Evolutionary conservation across 1,284 basidiomycete species (phyloP), one percentile per base, ranked within the genome.

Genomic region (Albatrellus sp.): DNA sequence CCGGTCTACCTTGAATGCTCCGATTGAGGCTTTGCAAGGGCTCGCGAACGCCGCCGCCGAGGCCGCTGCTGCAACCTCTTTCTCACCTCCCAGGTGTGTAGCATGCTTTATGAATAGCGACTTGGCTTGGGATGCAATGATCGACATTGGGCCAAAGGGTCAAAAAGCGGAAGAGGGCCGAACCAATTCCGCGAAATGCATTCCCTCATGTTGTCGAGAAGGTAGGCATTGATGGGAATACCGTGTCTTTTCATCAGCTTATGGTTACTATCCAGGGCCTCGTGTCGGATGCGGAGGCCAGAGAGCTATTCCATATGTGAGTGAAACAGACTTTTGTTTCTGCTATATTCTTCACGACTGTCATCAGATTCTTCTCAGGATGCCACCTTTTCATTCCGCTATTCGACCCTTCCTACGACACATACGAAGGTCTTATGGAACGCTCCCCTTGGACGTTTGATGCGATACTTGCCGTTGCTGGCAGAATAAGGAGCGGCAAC

Each of bases 301-400:
- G 81, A 57, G 84, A 88, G 57, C 70, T 89, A 46, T 87, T 80
- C 62, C 80, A 86, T 62, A 87, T 89, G 83, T 86, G 64, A 60
- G 65, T 47, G 13, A 17, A 12, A 47, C 43, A 16, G 40, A 41
- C 2, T 40, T 17, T 11, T 13, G 10, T 41, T 30, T 40, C 31
- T 5, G 42, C 42, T 44, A 48, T 34, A 54, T 52, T 60, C 55
- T 55, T 60, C 55, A 62, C 54, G 60, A 35, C 20, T 14, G 11
- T 40, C 17, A 2, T 24, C 66, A 92, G 89, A 55, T 96, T 96
- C 72, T 94, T 94, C 68, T 82, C 85, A 46, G 91, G 91, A 45
- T 94, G 90, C 63, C 87, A 94, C 66, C 77, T 93, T 59, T 94
- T 94, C 68, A 90, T 94, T 49, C 90, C 90, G 35, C 72, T 93